phyloP scores from a whole-genome alignment of 2,329 filamentous ascomycete genomes.

The Diaporthe helianthi region DNA sequence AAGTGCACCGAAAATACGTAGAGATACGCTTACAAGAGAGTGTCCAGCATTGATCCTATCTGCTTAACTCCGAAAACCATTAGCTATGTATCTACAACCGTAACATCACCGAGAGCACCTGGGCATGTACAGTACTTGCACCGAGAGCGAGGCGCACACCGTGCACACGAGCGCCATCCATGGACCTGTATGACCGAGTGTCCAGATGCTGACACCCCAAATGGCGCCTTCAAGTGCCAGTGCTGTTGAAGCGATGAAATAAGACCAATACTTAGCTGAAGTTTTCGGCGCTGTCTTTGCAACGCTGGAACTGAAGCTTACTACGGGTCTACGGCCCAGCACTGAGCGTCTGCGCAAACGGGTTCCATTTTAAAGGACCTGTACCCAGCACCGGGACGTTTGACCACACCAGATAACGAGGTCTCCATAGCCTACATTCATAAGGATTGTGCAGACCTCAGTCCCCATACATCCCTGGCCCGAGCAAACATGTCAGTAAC shows the following conservation, averaged over 20 bases:
- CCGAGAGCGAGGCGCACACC: constrained; percentile 1
- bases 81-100: not conserved
- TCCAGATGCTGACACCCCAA: not conserved
- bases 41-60: constrained; percentile 1
- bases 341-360: not conserved
- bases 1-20: rapidly evolving
- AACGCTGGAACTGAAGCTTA: not conserved
- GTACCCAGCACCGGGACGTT: not conserved
- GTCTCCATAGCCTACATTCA: not conserved
- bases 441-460: not conserved
- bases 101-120: not conserved
- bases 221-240: not conserved
- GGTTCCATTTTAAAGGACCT: not conserved
- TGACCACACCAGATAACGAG: not conserved
- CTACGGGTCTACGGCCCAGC: not conserved
- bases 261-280: not conserved
- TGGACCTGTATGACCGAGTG: not conserved
- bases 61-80: not conserved
- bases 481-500: too few relatives aligned
- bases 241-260: not conserved
- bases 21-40: not conserved
- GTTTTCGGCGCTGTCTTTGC: rapidly evolving
- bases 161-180: not conserved
- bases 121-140: not conserved
- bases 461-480: not conserved